Percentiles rank a stretch among this genome's conserved stretches.
Conservation (phyloP, 306 rosid genomes). For the Erythrophleum fordii region DNA sequence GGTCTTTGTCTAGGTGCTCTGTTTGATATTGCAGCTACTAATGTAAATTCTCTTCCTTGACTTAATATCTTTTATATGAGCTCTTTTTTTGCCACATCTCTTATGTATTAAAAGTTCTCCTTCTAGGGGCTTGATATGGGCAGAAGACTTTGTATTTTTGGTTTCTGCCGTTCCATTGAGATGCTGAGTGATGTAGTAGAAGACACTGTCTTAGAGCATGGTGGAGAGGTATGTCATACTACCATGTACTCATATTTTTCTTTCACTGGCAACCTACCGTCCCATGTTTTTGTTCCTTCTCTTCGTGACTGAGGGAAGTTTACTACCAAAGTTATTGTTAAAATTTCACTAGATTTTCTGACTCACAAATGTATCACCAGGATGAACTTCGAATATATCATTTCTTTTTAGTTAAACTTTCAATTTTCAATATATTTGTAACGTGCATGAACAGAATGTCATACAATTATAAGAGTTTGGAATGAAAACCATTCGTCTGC, state of each 20-base stretch:
- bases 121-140: constrained; percentile 93
- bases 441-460: background rate
- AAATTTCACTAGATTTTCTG: constrained; percentile 27
- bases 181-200: constrained; percentile 98
- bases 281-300: constrained; percentile 16
- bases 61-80: constrained; percentile 10
- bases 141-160: constrained; percentile 86
- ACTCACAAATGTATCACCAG: background rate
- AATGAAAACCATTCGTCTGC: constrained; percentile 7
- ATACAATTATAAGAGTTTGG: constrained; percentile 7
- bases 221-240: constrained; percentile 82
- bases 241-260: background rate
- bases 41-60: constrained; percentile 54
- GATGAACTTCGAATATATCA: constrained; percentile 16
- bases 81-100: constrained; percentile 14
- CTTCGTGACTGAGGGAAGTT: constrained; percentile 8
- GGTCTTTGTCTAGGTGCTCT: constrained; percentile 91
- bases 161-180: constrained; percentile 96
- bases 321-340: background rate
- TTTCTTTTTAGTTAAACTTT: constrained; percentile 8
- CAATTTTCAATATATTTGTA: background rate
- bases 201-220: constrained; percentile 91
- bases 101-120: constrained; percentile 31
- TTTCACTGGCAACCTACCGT: constrained; percentile 17
- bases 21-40: constrained; percentile 95